Conservation (phyloP, 192 early-diverging fungal species). For the Kickxella alabastrina region DNA sequence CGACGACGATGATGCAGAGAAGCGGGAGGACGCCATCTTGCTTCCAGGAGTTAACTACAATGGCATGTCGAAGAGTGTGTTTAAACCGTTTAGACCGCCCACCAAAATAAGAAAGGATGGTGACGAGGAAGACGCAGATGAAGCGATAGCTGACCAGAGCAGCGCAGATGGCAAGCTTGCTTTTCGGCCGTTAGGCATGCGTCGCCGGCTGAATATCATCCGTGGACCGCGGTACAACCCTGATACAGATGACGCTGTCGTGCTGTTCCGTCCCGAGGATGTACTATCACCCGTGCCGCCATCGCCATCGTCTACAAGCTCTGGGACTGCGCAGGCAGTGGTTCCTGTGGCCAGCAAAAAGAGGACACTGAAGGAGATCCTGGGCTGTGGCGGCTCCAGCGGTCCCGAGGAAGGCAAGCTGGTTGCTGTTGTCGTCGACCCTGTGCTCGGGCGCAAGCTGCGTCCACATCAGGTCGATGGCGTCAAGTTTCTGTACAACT, state of each 20-base stretch:
- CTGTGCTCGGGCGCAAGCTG: conserved; percentile 73
- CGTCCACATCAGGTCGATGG: conserved; percentile 98
- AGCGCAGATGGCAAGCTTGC: conserved; percentile 2
- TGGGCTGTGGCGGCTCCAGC: conserved; percentile 43
- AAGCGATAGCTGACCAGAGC: background rate
- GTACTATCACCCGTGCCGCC: conserved; percentile 12
- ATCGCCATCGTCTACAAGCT: conserved; percentile 2
- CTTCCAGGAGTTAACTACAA: conserved; percentile 49
- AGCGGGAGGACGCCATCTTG: conserved; percentile 13
- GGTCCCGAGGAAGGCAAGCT: conserved; percentile 7
- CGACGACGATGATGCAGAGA: conserved; percentile 1
- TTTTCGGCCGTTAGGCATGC: conserved; percentile 55
- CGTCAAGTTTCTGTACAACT: conserved; percentile 92
- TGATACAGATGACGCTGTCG: conserved; percentile 74
- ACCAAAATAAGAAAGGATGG: conserved; percentile 3
- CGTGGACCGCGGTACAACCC: conserved; percentile 77
- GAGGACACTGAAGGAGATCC: conserved; percentile 53
- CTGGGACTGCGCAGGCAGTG: background rate
- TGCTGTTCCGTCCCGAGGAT: conserved; percentile 76
- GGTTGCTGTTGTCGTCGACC: conserved; percentile 83
- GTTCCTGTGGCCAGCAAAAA: conserved; percentile 15
- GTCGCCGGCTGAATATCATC: conserved; percentile 46
- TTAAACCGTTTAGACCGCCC: conserved; percentile 51
- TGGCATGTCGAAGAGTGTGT: conserved; percentile 43
- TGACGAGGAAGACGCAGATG: conserved; percentile 4